Percentiles rank a stretch among this genome's conserved stretches.
Evolutionary conservation across 441 rosid genomes (phyloP).

Genomic region (Raphanus hybrid): DNA sequence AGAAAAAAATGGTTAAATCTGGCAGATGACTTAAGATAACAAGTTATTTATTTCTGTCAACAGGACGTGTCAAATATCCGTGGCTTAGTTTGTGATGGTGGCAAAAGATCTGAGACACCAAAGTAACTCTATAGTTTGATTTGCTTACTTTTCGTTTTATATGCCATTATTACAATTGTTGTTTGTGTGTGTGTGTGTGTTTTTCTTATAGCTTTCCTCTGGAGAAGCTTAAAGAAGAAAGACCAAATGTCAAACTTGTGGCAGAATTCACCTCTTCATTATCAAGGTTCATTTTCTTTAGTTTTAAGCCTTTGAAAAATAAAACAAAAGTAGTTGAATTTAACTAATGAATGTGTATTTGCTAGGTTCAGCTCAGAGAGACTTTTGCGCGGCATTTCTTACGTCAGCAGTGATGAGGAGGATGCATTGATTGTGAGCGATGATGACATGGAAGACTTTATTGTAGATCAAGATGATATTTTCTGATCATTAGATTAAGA

Average conservation of each 20-base stretch:
- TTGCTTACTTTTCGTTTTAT: neutral
- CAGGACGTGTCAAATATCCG: conserved; percentile 38
- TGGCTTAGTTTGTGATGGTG: conserved; percentile 2
- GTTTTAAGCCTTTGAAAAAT: neutral
- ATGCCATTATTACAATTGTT: neutral
- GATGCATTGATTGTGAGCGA: neutral
- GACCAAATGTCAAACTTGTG: conserved; percentile 31
- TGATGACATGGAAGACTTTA: neutral
- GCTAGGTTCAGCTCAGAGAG: neutral
- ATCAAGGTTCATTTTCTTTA: neutral
- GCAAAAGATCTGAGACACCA: conserved; percentile 21
- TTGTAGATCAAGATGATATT: neutral
- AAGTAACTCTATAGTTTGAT: conserved; percentile 2
- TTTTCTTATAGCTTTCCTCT: conserved; percentile 11
- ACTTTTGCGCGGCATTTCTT: conserved; percentile 1
- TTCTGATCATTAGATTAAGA: neutral
- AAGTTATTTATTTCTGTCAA: neutral
- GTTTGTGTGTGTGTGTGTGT: neutral
- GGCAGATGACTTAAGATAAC: neutral
- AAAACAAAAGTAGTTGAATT: neutral
- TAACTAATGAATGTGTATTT: neutral
- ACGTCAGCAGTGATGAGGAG: conserved; percentile 1
- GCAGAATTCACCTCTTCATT: conserved; percentile 25
- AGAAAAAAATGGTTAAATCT: neutral
- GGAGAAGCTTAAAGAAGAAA: conserved; percentile 39